Percentiles rank a stretch among this genome's conserved stretches.
These are phyloP conservation scores for Paramyrothecium roridum DNA, from an alignment of 2,329 filamentous ascomycete species.

Conservation along the genomic window DNA sequence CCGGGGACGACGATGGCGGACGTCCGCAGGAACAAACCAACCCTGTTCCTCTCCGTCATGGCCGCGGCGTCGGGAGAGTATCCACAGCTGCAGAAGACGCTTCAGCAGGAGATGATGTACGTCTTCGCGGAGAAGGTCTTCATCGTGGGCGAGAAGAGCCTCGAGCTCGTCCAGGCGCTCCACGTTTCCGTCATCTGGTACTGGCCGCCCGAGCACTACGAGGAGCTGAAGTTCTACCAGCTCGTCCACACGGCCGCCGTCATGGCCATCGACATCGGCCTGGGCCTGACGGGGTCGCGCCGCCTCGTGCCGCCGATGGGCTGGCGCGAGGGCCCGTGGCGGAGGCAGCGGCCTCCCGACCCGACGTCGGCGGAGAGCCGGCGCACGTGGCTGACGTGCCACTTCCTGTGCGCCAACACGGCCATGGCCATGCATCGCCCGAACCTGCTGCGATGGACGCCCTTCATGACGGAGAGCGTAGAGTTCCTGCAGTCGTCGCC, in stretches of 20 bases:
- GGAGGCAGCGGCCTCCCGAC: conserved; percentile 41
- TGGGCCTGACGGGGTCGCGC: conserved; percentile 46
- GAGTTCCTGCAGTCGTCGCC: conserved; percentile 51
- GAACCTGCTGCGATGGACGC: conserved; percentile 56
- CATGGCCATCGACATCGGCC: conserved; percentile 80
- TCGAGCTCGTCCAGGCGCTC: conserved; percentile 80
- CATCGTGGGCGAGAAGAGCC: conserved; percentile 71
- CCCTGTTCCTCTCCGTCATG: conserved; percentile 69
- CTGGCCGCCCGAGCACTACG: conserved; percentile 75
- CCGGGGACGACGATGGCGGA: conserved; percentile 49
- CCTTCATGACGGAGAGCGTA: conserved; percentile 59
- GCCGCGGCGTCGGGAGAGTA: conserved; percentile 60
- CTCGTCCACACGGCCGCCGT: conserved; percentile 76
- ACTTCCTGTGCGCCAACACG: conserved; percentile 56
- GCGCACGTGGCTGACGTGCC: conserved; percentile 57
- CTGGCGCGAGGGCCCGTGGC: conserved; percentile 39
- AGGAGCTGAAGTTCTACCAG: conserved; percentile 88
- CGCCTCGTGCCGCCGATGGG: conserved; percentile 14
- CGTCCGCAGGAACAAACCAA: conserved; percentile 57
- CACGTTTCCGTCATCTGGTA: conserved; percentile 81
- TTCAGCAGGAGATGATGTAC: conserved; percentile 69
- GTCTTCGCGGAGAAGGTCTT: conserved; percentile 72
- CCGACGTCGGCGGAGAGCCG: conserved; percentile 52
- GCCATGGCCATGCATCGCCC: conserved; percentile 60
- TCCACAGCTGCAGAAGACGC: conserved; percentile 51